phyloP scores from a whole-genome alignment of 2,329 filamentous ascomycete genomes.

The Beauveria rudraprayagi region DNA sequence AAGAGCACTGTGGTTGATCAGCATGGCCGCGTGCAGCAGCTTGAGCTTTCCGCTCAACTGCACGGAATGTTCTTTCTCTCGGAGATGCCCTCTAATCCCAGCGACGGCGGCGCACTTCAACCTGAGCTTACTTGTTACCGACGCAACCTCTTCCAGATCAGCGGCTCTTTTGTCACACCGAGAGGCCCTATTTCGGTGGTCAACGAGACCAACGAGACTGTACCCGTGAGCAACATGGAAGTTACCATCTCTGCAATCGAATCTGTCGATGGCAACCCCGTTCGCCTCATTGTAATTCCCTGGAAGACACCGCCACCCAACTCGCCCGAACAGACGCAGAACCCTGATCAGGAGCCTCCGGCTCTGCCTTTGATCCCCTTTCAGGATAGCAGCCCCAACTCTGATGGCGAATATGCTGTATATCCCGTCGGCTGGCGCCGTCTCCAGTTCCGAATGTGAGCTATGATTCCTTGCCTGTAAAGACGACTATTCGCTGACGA shows the following conservation, averaged over 20 bases:
- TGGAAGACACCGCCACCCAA: conserved; percentile 93
- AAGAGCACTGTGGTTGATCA: conserved; percentile 54
- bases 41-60: conserved; percentile 63
- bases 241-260: conserved; percentile 87
- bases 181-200: conserved; percentile 71
- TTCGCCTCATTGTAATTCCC: conserved; percentile 91
- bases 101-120: conserved; percentile 51
- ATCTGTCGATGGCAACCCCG: conserved; percentile 84
- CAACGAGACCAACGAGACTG: conserved; percentile 74
- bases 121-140: conserved; percentile 93
- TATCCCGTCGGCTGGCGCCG: conserved; percentile 93
- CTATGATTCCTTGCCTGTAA: not conserved
- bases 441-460: conserved; percentile 77
- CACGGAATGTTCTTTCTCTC: conserved; percentile 87
- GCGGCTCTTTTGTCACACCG: conserved; percentile 76
- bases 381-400: conserved; percentile 49
- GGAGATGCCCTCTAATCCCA: conserved; percentile 60
- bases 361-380: conserved; percentile 67
- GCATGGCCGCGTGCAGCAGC: conserved; percentile 50
- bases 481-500: not conserved
- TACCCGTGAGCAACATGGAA: conserved; percentile 75
- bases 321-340: conserved; percentile 56
- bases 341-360: conserved; percentile 74
- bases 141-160: conserved; percentile 92
- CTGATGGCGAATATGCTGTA: conserved; percentile 74